Conservation (phyloP, 1,284 basidiomycete genomes). For the Ganoderma lucidum region DNA sequence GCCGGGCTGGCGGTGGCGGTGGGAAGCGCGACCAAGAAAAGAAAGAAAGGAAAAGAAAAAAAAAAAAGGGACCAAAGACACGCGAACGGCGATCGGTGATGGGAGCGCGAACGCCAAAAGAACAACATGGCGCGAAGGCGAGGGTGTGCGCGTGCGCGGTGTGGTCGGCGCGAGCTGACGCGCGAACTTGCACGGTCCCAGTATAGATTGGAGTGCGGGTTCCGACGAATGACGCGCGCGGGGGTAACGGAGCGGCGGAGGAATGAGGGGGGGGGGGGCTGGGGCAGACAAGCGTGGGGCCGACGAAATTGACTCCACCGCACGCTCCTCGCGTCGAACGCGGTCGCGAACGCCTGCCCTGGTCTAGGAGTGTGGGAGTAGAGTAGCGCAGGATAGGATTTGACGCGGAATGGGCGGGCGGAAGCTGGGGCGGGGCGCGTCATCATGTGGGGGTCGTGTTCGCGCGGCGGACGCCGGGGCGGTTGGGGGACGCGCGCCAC, state of each 20-base stretch:
- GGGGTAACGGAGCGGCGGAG: not conserved
- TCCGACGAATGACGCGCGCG: not conserved
- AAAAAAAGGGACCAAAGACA: no score
- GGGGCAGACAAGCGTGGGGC: not conserved
- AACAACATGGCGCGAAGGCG: no score
- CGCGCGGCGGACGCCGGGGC: conserved; percentile 32
- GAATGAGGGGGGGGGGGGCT: not conserved
- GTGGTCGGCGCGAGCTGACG: no score
- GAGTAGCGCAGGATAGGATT: not conserved
- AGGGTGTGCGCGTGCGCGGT: no score
- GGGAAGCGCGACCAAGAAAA: no score
- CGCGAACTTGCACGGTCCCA: not conserved
- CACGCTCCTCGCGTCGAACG: not conserved
- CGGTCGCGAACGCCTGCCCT: not conserved
- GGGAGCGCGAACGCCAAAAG: no score
- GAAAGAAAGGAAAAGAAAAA: no score
- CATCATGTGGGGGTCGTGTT: conserved; percentile 33
- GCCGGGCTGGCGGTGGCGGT: no score
- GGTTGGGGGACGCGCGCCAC: conserved; percentile 30
- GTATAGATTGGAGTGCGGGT: not conserved
- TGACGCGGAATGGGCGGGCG: not conserved
- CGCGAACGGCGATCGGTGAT: no score
- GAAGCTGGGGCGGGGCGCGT: conserved; percentile 7
- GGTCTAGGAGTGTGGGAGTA: not conserved
- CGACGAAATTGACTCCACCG: not conserved